Evolutionary conservation across 2,329 filamentous ascomycete species (phyloP), one percentile per base, ranked within the genome.

Genomic region (Ascochyta koolunga): DNA sequence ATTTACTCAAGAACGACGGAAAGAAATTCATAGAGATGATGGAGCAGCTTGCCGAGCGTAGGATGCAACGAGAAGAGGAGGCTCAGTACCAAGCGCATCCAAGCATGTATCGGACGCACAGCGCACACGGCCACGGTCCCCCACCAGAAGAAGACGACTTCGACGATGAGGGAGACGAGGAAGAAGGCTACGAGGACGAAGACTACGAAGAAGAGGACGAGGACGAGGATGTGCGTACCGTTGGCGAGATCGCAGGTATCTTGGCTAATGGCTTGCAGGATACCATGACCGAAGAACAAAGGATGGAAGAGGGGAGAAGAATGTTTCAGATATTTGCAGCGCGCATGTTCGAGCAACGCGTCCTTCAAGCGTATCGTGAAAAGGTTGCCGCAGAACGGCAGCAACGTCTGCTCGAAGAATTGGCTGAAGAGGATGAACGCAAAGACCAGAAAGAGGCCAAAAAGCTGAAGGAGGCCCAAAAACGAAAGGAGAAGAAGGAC

Each of bases 21-120:
- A 96, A 96, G 77, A 96, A 96, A 72, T 99, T 99, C 79, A 99
- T 99, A 77, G 95, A 99, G 76, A 99, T 99, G 95, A 99, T 99
- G 95, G 95, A 99, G 76, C 93, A 98, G 79, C 84, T 99, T 67
- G 95, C 95, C 32, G 95, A 99, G 79, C 90, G 93, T 68, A 87
- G 95, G 67, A 97, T 99, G 93, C 91, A 93, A 71, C 89, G 95
- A 65, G 93, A 98, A 79, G 93, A 95, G 78, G 92, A 97, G 72
- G 90, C 91, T 44, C 87, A 88, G 64, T 85, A 86, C 67, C 77
- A 81, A 46, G 78, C 80, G 61, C 82, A 86, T 74, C 70, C 87
- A 83, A 76, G 80, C 81, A 75, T 82, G 63, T 72, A 75, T 50
- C 65, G 78, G 44, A 68, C 72, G 54, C 77, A 80, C 58, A 74